Evolutionary conservation across 129 eudicot species (phyloP).

Genomic region (Pulicaria dysenterica): DNA sequence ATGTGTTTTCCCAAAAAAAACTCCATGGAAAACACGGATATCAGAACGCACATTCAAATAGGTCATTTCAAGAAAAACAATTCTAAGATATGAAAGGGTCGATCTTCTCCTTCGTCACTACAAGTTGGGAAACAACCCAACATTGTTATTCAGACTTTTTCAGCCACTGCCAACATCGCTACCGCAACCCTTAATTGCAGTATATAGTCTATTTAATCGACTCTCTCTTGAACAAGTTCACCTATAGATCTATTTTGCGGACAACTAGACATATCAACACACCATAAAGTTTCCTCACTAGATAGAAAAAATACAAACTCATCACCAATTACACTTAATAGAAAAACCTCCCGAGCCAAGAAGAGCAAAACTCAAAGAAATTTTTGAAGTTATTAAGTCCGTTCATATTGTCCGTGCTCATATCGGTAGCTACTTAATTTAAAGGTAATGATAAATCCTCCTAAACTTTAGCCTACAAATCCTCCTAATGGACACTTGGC

Average conservation of each 20-base stretch:
- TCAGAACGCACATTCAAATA: neutral
- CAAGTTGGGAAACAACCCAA: neutral
- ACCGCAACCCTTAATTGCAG: too few relatives aligned
- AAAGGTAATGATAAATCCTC: neutral
- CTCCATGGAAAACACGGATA: neutral
- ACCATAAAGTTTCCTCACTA: too few relatives aligned
- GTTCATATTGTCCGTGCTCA: neutral
- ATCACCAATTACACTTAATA: too few relatives aligned
- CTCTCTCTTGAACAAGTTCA: too few relatives aligned
- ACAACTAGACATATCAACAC: too few relatives aligned
- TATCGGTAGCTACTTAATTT: too few relatives aligned
- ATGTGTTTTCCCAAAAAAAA: neutral
- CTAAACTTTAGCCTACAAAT: neutral
- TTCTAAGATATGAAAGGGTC: neutral
- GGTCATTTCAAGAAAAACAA: neutral
- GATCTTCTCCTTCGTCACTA: neutral
- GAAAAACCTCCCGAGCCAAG: too few relatives aligned
- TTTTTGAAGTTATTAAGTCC: neutral
- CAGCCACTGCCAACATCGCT: too few relatives aligned
- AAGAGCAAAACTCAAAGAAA: neutral
- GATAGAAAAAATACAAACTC: too few relatives aligned
- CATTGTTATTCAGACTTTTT: constrained; percentile 1
- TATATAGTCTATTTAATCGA: too few relatives aligned
- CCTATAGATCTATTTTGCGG: too few relatives aligned
- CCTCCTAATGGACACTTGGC: too few relatives aligned